These are phyloP conservation scores for Trichothecium sympodiale DNA, from an alignment of 2,329 filamentous ascomycete species.

Conservation along the genomic window DNA sequence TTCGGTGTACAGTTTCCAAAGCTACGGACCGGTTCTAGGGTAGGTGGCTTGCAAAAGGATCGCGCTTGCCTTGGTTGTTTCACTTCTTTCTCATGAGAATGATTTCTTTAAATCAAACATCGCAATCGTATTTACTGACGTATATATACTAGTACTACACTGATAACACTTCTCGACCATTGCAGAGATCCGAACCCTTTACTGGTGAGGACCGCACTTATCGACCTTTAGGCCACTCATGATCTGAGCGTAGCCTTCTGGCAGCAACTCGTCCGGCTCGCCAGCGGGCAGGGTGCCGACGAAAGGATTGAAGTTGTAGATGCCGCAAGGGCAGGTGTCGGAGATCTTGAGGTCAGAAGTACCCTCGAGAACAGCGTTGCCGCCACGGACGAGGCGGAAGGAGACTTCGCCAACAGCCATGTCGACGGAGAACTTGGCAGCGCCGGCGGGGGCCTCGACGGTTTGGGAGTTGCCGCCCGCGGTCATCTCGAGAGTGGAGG, in stretches of 20 bases:
- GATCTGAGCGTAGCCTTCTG: conserved; percentile 18
- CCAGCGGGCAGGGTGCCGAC: conserved; percentile 35
- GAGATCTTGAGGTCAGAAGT: conserved; percentile 38
- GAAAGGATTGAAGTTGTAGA: conserved; percentile 48
- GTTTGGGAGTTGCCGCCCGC: conserved; percentile 31
- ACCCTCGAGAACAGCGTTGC: conserved; percentile 28
- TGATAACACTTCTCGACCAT: no score
- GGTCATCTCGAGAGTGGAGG: conserved; percentile 30
- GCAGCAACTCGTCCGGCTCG: conserved; percentile 21
- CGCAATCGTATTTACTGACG: no score
- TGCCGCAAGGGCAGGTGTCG: conserved; percentile 35
- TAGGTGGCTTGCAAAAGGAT: no score
- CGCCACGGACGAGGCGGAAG: conserved; percentile 32
- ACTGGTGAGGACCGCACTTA: conserved; percentile 10
- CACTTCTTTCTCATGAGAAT: no score
- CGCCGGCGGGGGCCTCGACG: conserved; percentile 33
- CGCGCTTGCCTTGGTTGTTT: no score
- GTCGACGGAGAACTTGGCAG: conserved; percentile 28
- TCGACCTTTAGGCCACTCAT: conserved; percentile 16
- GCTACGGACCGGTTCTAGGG: no score
- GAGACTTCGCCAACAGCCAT: conserved; percentile 36
- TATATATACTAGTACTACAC: no score
- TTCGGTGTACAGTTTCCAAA: no score
- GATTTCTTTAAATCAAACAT: no score
- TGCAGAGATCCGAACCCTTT: no score